These are phyloP conservation scores for Leishmania braziliensis DNA, from an alignment of 208 protist genomes.

Conservation along the genomic window DNA sequence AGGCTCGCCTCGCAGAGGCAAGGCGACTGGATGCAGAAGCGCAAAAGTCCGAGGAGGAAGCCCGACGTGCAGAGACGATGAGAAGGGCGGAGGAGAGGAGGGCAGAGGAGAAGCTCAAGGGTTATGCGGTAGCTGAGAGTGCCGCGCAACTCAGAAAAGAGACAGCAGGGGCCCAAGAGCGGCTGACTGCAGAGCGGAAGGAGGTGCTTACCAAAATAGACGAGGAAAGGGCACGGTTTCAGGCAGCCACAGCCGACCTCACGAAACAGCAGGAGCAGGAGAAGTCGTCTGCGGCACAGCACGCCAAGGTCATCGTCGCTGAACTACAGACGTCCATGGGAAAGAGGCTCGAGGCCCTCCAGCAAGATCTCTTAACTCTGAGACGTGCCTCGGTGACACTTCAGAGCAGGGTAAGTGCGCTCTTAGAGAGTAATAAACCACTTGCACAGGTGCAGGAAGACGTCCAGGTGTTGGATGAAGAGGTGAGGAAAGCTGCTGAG, in stretches of 20 bases:
- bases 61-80: background rate
- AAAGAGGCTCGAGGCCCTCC: constrained; percentile 7
- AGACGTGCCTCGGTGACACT: constrained; percentile 1
- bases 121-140: constrained; percentile 6
- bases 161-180: background rate
- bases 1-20: constrained; percentile 8
- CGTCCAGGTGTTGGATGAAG: constrained; percentile 3
- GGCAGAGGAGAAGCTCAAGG: constrained; percentile 4
- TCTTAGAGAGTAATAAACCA: constrained; percentile 3
- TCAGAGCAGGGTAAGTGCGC: background rate
- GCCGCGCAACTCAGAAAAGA: background rate
- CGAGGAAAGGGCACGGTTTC: constrained; percentile 10
- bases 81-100: constrained; percentile 2
- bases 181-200: constrained; percentile 5
- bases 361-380: constrained; percentile 9
- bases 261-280: constrained; percentile 10
- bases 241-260: constrained; percentile 14
- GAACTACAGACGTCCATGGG: constrained; percentile 22
- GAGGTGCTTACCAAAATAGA: constrained; percentile 7
- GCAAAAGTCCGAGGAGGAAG: constrained; percentile 22
- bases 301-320: background rate
- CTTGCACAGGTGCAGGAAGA: constrained; percentile 10
- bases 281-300: constrained; percentile 11
- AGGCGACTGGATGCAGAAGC: constrained; percentile 15
- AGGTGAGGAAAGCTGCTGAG: constrained; percentile 9